Conservation (phyloP, 2,329 filamentous ascomycete species). For the Fonsecaea pedrosoi region DNA sequence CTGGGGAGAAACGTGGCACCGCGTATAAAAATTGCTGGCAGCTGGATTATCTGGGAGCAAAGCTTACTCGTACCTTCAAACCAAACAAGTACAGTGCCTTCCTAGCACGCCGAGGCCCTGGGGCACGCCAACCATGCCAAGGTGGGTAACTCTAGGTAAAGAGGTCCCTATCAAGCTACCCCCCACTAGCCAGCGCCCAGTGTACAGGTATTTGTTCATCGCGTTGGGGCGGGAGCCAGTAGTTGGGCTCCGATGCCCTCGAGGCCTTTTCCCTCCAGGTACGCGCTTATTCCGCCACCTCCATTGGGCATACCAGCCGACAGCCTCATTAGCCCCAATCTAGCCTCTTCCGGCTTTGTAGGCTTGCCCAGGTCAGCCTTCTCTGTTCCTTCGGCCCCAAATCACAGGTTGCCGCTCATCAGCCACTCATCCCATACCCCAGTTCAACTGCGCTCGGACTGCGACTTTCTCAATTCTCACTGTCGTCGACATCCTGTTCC, state of each 20-base stretch:
- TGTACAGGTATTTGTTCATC: background rate
- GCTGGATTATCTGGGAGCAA: background rate
- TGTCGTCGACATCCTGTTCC: constrained; percentile 12
- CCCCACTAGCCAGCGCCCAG: no score
- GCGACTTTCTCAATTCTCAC: constrained; percentile 10
- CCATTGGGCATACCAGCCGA: constrained; percentile 13
- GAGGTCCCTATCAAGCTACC: background rate
- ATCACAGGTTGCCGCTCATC: constrained; percentile 7
- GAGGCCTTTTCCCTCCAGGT: constrained; percentile 1
- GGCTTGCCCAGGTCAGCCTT: background rate
- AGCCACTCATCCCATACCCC: constrained; percentile 12
- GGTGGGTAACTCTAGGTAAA: background rate
- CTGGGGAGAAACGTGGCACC: no score
- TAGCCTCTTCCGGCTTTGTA: constrained; percentile 5
- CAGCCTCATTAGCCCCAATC: constrained; percentile 3
- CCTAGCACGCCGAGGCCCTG: no score
- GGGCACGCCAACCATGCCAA: background rate
- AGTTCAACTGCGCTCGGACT: background rate
- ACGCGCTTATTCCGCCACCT: constrained; percentile 17
- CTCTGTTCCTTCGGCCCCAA: background rate
- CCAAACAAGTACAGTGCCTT: no score
- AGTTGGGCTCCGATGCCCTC: background rate
- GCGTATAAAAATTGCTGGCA: background rate
- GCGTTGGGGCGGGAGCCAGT: background rate
- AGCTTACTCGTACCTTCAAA: background rate